These are phyloP conservation scores for Eremochloa ophiuroides DNA, from an alignment of 176 grass and related monocot genomes.

Conservation along the genomic window DNA sequence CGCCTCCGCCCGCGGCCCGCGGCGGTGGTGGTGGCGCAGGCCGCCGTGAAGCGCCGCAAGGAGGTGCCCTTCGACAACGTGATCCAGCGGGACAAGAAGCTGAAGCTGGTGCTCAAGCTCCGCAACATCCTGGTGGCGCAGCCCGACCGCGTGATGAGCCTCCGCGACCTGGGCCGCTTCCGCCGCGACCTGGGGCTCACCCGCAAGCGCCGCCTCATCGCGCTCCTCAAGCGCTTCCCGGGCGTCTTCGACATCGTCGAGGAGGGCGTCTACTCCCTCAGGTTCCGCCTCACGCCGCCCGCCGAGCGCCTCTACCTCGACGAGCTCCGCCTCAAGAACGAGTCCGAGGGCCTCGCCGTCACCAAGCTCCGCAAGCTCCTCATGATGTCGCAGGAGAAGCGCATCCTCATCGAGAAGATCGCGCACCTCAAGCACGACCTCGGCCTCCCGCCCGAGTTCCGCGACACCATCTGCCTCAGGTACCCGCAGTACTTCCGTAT, in stretches of 20 bases:
- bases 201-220: constrained; percentile 89
- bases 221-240: constrained; percentile 75
- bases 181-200: constrained; percentile 88
- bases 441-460: constrained; percentile 74
- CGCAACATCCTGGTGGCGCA: constrained; percentile 77
- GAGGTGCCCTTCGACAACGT: constrained; percentile 86
- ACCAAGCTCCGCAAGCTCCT: constrained; percentile 87
- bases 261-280: constrained; percentile 89
- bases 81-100: constrained; percentile 93
- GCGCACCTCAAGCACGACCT: constrained; percentile 85
- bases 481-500: constrained; percentile 87
- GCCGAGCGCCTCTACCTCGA: constrained; percentile 91
- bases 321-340: constrained; percentile 65
- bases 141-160: constrained; percentile 81
- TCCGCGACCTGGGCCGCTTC: constrained; percentile 82
- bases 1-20: constrained; percentile 23
- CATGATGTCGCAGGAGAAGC: constrained; percentile 75
- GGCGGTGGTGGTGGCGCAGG: constrained; percentile 37
- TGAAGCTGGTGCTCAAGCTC: constrained; percentile 91
- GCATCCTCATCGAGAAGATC: constrained; percentile 81
- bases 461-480: constrained; percentile 67
- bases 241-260: constrained; percentile 83
- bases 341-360: constrained; percentile 71
- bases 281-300: constrained; percentile 64
- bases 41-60: constrained; percentile 87